These are phyloP conservation scores for Phytopythium sindhum DNA, from an alignment of 352 stramenopile species.

Conservation along the genomic window DNA sequence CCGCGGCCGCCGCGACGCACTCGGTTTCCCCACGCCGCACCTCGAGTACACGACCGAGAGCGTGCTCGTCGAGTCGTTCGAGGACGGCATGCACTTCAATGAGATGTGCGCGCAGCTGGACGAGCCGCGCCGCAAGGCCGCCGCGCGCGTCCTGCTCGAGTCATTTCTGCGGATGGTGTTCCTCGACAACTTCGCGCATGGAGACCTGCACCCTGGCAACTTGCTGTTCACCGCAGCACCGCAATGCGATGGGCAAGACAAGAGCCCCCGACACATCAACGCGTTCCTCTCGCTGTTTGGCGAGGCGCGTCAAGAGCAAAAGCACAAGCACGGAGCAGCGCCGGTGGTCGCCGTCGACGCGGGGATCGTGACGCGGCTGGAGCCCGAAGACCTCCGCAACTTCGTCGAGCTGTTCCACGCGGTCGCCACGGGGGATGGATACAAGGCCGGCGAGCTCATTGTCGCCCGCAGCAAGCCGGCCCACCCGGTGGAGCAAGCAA, in stretches of 20 bases:
- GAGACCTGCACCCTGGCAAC: constrained; percentile 92
- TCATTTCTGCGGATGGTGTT: constrained; percentile 95
- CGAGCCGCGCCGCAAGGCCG: constrained; percentile 43
- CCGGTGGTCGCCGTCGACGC: constrained; percentile 78
- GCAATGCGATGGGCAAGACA: neutral
- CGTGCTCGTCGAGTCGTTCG: constrained; percentile 91
- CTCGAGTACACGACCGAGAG: constrained; percentile 72
- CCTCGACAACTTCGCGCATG: constrained; percentile 93
- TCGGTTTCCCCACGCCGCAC: constrained; percentile 76
- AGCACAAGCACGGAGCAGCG: constrained; percentile 9
- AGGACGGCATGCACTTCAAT: constrained; percentile 73
- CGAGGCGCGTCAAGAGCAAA: constrained; percentile 1
- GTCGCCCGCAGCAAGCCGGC: constrained; percentile 54
- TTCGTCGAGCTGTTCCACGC: constrained; percentile 86
- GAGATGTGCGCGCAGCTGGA: constrained; percentile 54
- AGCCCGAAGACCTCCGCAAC: constrained; percentile 70
- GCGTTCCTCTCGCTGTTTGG: neutral
- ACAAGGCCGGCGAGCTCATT: constrained; percentile 75
- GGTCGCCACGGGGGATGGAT: constrained; percentile 78
- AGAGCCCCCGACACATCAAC: neutral
- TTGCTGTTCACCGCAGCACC: constrained; percentile 50
- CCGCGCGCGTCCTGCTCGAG: constrained; percentile 81
- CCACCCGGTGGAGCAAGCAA: neutral
- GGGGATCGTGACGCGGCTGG: constrained; percentile 82
- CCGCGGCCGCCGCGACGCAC: constrained; percentile 28